These are phyloP conservation scores for Phytophthora chlamydospora DNA, from an alignment of 352 stramenopile species.

Conservation along the genomic window DNA sequence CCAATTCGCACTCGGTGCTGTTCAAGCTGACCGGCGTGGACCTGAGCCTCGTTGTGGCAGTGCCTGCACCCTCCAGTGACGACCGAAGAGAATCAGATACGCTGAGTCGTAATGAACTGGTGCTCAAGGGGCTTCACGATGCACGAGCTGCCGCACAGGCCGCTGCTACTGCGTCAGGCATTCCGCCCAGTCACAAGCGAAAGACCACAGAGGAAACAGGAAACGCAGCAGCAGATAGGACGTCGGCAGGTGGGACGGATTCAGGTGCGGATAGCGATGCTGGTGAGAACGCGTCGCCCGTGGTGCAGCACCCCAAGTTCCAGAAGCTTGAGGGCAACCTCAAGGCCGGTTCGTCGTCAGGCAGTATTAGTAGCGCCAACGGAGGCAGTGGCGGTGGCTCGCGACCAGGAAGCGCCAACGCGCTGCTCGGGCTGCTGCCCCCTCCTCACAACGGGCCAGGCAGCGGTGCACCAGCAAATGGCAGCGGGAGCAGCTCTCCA, in stretches of 20 bases:
- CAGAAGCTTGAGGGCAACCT: constrained; percentile 54
- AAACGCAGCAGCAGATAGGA: constrained; percentile 21
- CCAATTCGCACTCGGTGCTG: constrained; percentile 66
- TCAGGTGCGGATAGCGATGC: constrained; percentile 37
- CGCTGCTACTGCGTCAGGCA: constrained; percentile 12
- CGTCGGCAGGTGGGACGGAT: constrained; percentile 19
- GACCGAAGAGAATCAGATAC: constrained; percentile 45
- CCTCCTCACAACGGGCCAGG: constrained; percentile 40
- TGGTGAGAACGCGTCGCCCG: constrained; percentile 29
- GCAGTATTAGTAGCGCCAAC: constrained; percentile 47
- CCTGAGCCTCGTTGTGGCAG: constrained; percentile 51
- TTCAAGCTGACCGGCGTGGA: constrained; percentile 85
- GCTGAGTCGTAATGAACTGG: constrained; percentile 59
- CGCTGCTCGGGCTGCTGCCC: constrained; percentile 42
- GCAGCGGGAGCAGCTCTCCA: constrained; percentile 32
- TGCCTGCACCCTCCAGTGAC: constrained; percentile 27
- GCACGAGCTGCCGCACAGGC: constrained; percentile 19
- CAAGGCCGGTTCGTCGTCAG: constrained; percentile 54
- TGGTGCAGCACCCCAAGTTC: constrained; percentile 53
- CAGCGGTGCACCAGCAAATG: constrained; percentile 28
- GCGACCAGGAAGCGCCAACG: constrained; percentile 44
- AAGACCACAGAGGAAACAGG: constrained; percentile 50
- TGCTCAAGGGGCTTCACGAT: constrained; percentile 61
- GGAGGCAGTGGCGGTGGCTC: constrained; percentile 36
- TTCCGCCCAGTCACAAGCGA: constrained; percentile 51